phyloP scores from a whole-genome alignment of 2,329 filamentous ascomycete genomes.

The Penicillium oxalicum region DNA sequence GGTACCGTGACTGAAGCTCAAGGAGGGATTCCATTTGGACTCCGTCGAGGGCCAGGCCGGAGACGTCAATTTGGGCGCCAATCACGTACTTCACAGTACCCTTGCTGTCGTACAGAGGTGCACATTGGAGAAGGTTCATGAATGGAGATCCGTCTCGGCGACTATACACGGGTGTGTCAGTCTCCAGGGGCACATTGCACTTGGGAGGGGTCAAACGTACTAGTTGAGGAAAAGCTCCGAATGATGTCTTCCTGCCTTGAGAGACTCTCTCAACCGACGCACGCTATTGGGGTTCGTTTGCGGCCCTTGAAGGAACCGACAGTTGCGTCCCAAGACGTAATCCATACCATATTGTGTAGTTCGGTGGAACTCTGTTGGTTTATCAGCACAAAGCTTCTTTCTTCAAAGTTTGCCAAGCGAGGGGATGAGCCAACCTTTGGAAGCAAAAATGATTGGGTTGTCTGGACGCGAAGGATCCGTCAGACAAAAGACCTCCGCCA shows the following conservation, averaged over 20 bases:
- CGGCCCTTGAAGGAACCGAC: constrained; percentile 71
- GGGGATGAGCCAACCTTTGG: constrained; percentile 51
- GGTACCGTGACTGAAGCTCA: constrained; percentile 38
- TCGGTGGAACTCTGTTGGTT: constrained; percentile 58
- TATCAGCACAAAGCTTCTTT: background rate
- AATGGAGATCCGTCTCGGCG: constrained; percentile 71
- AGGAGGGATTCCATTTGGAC: constrained; percentile 59
- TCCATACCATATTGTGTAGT: constrained; percentile 70
- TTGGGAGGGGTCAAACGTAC: constrained; percentile 34
- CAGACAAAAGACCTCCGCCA: constrained; percentile 71
- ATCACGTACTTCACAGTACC: constrained; percentile 64
- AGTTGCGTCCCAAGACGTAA: constrained; percentile 70
- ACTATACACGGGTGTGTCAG: constrained; percentile 26
- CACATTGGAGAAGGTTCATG: constrained; percentile 71
- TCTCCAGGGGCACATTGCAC: no score
- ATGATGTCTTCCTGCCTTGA: constrained; percentile 60
- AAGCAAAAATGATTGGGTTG: constrained; percentile 72
- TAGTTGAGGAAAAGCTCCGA: constrained; percentile 73
- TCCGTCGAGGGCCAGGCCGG: constrained; percentile 60
- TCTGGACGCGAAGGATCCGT: constrained; percentile 67
- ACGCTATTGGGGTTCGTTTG: constrained; percentile 61
- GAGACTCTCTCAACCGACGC: constrained; percentile 55
- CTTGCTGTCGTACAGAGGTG: constrained; percentile 62
- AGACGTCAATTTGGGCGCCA: constrained; percentile 67
- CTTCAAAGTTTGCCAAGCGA: background rate